These are phyloP conservation scores for Metschnikowia bowlesiae DNA, from an alignment of 805 yeast species.

Conservation along the genomic window DNA sequence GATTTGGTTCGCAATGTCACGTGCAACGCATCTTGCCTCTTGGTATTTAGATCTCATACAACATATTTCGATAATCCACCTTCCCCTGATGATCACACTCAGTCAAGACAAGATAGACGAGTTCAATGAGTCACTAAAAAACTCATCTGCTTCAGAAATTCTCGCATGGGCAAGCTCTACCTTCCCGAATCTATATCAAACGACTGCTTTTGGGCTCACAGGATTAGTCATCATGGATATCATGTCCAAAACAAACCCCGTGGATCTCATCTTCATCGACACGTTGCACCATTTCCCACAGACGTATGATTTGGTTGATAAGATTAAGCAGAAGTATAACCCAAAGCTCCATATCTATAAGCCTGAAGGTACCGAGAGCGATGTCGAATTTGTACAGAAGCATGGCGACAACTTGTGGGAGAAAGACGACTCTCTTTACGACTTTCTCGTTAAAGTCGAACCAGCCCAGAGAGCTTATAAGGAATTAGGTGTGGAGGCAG, in stretches of 20 bases:
- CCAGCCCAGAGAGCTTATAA: conserved; percentile 83
- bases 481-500: conserved; percentile 71
- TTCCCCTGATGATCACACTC: conserved; percentile 12
- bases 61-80: not conserved
- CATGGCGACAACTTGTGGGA: conserved; percentile 86
- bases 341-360: conserved; percentile 60
- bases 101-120: conserved; percentile 53
- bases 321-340: conserved; percentile 51
- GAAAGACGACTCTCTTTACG: conserved; percentile 73
- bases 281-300: conserved; percentile 95
- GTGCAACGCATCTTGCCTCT: conserved; percentile 5
- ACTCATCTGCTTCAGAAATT: conserved; percentile 63
- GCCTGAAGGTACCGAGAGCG: conserved; percentile 57
- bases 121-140: conserved; percentile 58
- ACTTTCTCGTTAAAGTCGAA: conserved; percentile 85
- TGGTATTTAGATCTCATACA: not conserved
- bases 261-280: conserved; percentile 81
- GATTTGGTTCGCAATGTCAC: conserved; percentile 14
- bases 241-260: conserved; percentile 46
- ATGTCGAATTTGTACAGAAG: conserved; percentile 55
- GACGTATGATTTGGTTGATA: conserved; percentile 68
- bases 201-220: conserved; percentile 93
- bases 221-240: conserved; percentile 87
- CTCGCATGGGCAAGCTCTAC: conserved; percentile 80
- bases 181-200: conserved; percentile 78